A percentile compares a stretch with the other conserved stretches of the same genome.
These are phyloP conservation scores for Phytophthora boehmeriae DNA, from an alignment of 352 stramenopile genomes.

Conservation along the genomic window DNA sequence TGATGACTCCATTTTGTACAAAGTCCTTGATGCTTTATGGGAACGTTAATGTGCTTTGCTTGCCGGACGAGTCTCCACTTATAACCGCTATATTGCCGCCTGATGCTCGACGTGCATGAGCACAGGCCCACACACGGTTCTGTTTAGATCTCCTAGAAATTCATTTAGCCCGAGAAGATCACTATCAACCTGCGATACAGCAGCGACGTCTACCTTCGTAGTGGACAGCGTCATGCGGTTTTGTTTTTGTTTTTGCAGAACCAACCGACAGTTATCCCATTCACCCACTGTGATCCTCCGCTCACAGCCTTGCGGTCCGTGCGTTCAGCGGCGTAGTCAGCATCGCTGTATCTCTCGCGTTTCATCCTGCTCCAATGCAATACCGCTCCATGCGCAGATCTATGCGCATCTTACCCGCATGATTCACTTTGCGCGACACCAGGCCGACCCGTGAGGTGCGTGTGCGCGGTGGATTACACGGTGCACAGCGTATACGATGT, in stretches of 20 bases:
- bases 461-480: neutral
- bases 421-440: constrained; percentile 4
- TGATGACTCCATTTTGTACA: constrained; percentile 8
- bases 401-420: neutral
- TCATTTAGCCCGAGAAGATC: constrained; percentile 14
- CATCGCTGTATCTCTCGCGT: constrained; percentile 1
- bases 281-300: neutral
- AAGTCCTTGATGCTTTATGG: constrained; percentile 13
- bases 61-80: constrained; percentile 7
- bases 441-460: neutral
- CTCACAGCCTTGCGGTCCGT: constrained; percentile 7
- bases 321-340: constrained; percentile 4
- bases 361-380: neutral
- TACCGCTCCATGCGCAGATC: neutral
- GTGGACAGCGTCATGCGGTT: constrained; percentile 5
- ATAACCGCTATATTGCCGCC: constrained; percentile 10
- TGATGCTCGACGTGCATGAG: constrained; percentile 4
- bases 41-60: constrained; percentile 9
- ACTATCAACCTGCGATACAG: neutral
- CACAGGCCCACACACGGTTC: neutral
- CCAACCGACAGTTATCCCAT: constrained; percentile 1
- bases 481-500: constrained; percentile 10
- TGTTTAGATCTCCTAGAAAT: neutral
- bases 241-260: constrained; percentile 8
- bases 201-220: constrained; percentile 14